A percentile compares a stretch with the other conserved stretches of the same genome.
Conservation (phyloP, 495 filamentous ascomycete genomes). For the Annulohypoxylon stygium region DNA sequence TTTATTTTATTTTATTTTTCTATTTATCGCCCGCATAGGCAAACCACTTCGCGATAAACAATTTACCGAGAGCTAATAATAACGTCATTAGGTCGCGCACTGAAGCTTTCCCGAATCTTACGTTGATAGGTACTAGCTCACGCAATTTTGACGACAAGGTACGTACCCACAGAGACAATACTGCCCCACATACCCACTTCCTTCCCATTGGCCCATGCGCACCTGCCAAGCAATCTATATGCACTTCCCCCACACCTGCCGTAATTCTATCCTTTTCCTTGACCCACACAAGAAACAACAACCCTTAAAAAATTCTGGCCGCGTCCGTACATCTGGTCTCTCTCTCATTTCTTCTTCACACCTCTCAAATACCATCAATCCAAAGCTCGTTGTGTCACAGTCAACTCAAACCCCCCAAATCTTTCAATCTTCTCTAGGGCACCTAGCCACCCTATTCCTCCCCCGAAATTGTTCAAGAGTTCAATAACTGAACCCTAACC, state of each 20-base stretch:
- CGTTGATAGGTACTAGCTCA: constrained; percentile 20
- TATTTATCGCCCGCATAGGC: background rate
- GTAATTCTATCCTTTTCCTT: constrained; percentile 36
- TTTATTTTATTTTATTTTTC: constrained; percentile 3
- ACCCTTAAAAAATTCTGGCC: constrained; percentile 63
- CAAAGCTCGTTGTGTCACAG: constrained; percentile 57
- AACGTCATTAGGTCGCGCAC: constrained; percentile 25
- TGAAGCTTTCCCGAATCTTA: constrained; percentile 13
- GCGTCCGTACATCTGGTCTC: constrained; percentile 53
- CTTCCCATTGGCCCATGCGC: constrained; percentile 29
- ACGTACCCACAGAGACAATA: constrained; percentile 14
- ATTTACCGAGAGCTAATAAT: constrained; percentile 19
- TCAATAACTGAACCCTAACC: constrained; percentile 58
- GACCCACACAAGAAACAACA: constrained; percentile 63
- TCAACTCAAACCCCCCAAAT: constrained; percentile 53
- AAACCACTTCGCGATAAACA: background rate
- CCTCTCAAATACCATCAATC: constrained; percentile 61
- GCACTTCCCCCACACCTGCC: constrained; percentile 48
- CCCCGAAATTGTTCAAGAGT: constrained; percentile 69
- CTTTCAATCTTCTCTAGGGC: constrained; percentile 78
- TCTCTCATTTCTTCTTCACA: constrained; percentile 61
- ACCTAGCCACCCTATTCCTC: constrained; percentile 87
- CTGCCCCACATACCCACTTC: background rate
- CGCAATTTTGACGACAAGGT: constrained; percentile 31
- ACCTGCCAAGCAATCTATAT: constrained; percentile 39